Percentiles rank a stretch among this genome's conserved stretches.
Evolutionary conservation across 1,284 basidiomycete genomes (phyloP).

Genomic region (Rugiboletus extremiorientalis): DNA sequence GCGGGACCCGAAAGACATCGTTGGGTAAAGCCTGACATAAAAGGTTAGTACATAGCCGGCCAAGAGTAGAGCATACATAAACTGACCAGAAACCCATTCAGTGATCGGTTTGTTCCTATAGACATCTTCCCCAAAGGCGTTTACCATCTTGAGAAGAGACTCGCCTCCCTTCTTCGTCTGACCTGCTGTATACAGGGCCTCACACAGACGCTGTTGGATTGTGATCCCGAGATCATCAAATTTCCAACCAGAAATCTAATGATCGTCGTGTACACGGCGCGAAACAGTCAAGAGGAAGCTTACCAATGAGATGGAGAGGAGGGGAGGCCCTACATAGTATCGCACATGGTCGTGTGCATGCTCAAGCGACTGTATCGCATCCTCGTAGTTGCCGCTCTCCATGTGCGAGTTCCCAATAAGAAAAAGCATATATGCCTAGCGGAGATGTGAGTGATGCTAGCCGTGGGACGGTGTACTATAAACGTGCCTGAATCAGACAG

Average conservation of each 20-base stretch:
- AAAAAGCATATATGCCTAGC: neutral
- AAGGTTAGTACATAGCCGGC: too few relatives aligned
- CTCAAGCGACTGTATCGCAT: neutral
- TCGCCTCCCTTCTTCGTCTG: too few relatives aligned
- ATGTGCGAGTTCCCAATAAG: neutral
- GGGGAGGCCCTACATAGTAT: neutral
- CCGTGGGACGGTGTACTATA: too few relatives aligned
- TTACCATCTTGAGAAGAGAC: too few relatives aligned
- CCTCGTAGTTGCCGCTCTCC: neutral
- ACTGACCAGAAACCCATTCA: too few relatives aligned
- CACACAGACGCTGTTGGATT: too few relatives aligned
- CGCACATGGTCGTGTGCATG: neutral
- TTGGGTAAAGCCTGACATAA: too few relatives aligned
- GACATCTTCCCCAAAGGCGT: too few relatives aligned
- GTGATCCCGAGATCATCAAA: neutral
- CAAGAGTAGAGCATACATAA: too few relatives aligned
- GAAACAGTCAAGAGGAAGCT: neutral
- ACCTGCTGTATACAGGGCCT: too few relatives aligned
- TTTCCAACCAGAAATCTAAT: slow-evolving; percentile 1
- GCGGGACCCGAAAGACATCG: too few relatives aligned
- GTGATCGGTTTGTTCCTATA: too few relatives aligned
- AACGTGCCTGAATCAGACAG: neutral
- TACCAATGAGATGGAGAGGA: neutral
- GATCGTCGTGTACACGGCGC: neutral
- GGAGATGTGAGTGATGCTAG: neutral